A percentile compares a stretch with the other conserved stretches of the same genome.
Conservation (phyloP, 495 filamentous ascomycete species). For the Penicillium simplicissimum region DNA sequence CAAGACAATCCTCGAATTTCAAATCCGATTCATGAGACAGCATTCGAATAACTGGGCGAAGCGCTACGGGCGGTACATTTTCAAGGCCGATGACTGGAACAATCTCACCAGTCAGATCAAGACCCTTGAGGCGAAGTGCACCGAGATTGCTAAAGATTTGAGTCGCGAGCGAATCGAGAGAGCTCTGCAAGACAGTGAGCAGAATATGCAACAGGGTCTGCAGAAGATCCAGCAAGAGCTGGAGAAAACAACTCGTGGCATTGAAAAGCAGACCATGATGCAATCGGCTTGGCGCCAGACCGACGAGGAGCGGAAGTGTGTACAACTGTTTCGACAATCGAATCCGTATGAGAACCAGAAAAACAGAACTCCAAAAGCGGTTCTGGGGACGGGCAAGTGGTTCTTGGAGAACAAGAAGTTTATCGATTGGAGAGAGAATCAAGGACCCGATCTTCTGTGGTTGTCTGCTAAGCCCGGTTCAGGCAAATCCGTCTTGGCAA, state of each 20-base stretch:
- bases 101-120: conserved; percentile 2
- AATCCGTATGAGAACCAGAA: conserved; percentile 13
- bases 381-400: conserved; percentile 24
- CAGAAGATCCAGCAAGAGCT: conserved; percentile 9
- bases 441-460: conserved; percentile 10
- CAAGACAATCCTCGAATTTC: conserved; percentile 12
- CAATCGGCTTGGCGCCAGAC: conserved; percentile 12
- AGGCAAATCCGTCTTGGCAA: conserved; percentile 10
- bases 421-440: conserved; percentile 7
- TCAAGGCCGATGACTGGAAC: conserved; percentile 13
- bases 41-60: conserved; percentile 8
- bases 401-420: conserved; percentile 18
- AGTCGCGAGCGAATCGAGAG: conserved; percentile 11
- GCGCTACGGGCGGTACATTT: conserved; percentile 7
- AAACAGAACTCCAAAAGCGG: conserved; percentile 10
- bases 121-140: conserved; percentile 8
- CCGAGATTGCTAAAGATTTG: conserved; percentile 11
- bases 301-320: conserved; percentile 12
- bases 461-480: conserved; percentile 14
- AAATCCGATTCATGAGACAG: conserved; percentile 8
- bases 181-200: conserved; percentile 7
- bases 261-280: conserved; percentile 11
- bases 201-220: conserved; percentile 5
- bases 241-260: conserved; percentile 1
- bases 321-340: conserved; percentile 11